A percentile compares a stretch with the other conserved stretches of the same genome.
phyloP scores from a whole-genome alignment of 2,329 filamentous ascomycete species.

The Penicillium oxalicum region DNA sequence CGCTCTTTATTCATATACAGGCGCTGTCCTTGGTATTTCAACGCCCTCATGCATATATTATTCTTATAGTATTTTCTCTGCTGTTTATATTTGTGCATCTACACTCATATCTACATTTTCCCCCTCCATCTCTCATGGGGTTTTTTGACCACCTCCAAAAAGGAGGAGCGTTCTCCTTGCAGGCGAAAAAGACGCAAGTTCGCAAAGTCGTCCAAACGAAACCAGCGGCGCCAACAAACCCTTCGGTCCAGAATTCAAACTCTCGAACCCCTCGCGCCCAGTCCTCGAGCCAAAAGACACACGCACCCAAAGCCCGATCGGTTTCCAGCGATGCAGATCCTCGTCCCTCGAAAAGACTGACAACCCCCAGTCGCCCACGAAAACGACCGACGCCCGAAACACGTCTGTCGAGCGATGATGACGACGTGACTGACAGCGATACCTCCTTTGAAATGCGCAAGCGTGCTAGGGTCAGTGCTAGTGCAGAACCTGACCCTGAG shows the following conservation, averaged over 20 bases:
- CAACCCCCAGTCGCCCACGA: slow-evolving; percentile 27
- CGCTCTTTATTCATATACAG: slow-evolving; percentile 2
- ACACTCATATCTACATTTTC: slow-evolving; percentile 2
- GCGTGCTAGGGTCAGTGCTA: slow-evolving; percentile 36
- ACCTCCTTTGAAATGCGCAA: slow-evolving; percentile 40
- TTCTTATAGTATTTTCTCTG: neutral
- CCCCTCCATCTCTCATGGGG: slow-evolving; percentile 29
- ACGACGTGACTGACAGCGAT: slow-evolving; percentile 40
- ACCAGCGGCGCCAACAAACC: slow-evolving; percentile 25
- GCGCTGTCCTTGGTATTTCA: slow-evolving; percentile 3
- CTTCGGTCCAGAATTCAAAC: slow-evolving; percentile 22
- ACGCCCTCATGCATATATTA: slow-evolving; percentile 11
- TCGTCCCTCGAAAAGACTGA: slow-evolving; percentile 26
- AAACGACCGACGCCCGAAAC: slow-evolving; percentile 37
- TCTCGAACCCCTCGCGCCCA: slow-evolving; percentile 16
- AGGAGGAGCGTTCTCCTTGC: slow-evolving; percentile 38
- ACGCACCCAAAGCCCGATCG: slow-evolving; percentile 23
- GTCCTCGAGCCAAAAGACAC: slow-evolving; percentile 19
- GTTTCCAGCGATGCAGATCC: slow-evolving; percentile 27
- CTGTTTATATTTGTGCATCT: slow-evolving; percentile 13
- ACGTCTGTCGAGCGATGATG: slow-evolving; percentile 37
- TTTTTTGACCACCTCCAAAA: slow-evolving; percentile 44
- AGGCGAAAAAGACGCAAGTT: slow-evolving; percentile 38
- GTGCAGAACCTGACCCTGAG: slow-evolving; percentile 40
- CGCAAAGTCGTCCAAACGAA: slow-evolving; percentile 39